phyloP scores from a whole-genome alignment of 352 stramenopile species.

The Phytopythium vexans region DNA sequence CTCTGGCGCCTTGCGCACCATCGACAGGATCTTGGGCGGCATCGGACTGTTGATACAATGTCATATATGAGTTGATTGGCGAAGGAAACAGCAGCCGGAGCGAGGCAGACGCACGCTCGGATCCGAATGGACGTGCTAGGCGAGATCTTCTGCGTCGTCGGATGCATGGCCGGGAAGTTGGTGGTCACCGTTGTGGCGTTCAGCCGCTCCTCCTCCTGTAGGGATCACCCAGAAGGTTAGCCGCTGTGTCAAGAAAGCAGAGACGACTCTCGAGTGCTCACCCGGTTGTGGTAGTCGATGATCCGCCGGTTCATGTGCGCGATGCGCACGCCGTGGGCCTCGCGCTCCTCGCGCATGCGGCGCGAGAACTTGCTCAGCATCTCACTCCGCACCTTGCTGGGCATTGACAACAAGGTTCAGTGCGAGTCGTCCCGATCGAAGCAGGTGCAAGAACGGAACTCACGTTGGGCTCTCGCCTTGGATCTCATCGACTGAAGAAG shows the following conservation, averaged over 20 bases:
- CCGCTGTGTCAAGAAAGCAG: constrained; percentile 2
- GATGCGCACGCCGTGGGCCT: constrained; percentile 56
- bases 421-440: background rate
- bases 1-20: constrained; percentile 23
- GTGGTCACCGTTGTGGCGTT: constrained; percentile 61
- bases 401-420: background rate
- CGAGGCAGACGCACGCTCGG: constrained; percentile 39
- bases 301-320: constrained; percentile 85
- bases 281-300: constrained; percentile 69
- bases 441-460: background rate
- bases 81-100: background rate
- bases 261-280: constrained; percentile 4
- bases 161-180: constrained; percentile 81
- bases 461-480: constrained; percentile 45
- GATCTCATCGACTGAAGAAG: constrained; percentile 29
- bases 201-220: constrained; percentile 58
- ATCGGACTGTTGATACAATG: constrained; percentile 30
- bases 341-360: constrained; percentile 53
- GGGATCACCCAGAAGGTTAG: background rate
- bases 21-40: constrained; percentile 51
- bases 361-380: constrained; percentile 50
- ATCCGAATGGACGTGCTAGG: constrained; percentile 57
- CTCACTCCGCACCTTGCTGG: constrained; percentile 46
- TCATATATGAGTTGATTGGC: background rate
- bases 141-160: constrained; percentile 68